Base-by-base conservation (phyloP, 305 asterid species). In the Fraxinus paxiana region DNA sequence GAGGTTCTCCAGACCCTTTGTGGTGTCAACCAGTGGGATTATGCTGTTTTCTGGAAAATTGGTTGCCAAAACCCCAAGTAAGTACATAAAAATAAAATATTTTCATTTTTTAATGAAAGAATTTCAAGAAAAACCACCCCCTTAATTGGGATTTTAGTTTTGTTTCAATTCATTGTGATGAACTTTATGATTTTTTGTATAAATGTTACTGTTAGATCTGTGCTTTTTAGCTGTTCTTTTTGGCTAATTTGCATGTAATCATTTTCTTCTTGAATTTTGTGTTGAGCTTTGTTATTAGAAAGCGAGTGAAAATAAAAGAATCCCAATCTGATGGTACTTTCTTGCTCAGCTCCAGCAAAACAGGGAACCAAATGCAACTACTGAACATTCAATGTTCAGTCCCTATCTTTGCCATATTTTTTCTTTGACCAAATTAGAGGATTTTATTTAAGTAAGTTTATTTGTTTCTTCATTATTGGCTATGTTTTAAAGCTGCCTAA, bases 21-120 rank as follows among this genome's bases (percentile, higher is more conserved):
- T 88, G 94, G 93, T 81, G 90, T 90, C 59, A 88, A 89, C 86
- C 92, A 88, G 76, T 92, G 97, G 97, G 88, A 90, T 82, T 92
- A 92, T 86, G 95, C 97, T 73, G 91, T 87, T 87, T 91, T 90
- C 77, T 91, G 95, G 95, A 91, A 91, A 85, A 80, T 91, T 34
- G 90, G 90, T 78, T 87, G 86, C 89, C 94, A 90, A 86, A 92
- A 92, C 37, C 89, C 94, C 80, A 90, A 92, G 96, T 92, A 80
- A 90, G 92, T 86, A 63, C 24, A 28, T 63, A 63, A 56, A 80
- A 74, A 80, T 74, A 65, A 13, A 13, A 31, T 24, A 46, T 73
- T 33, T 43, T 69, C n/a, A 15, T 4, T n/a, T 65, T 69, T 28
- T 10, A 1, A 30, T 30, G 4, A 4, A 30, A 69, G 74, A 28